A percentile compares a stretch with the other conserved stretches of the same genome.
These are phyloP conservation scores for Podila minutissima DNA, from an alignment of 192 early-diverging fungal species.

Conservation along the genomic window DNA sequence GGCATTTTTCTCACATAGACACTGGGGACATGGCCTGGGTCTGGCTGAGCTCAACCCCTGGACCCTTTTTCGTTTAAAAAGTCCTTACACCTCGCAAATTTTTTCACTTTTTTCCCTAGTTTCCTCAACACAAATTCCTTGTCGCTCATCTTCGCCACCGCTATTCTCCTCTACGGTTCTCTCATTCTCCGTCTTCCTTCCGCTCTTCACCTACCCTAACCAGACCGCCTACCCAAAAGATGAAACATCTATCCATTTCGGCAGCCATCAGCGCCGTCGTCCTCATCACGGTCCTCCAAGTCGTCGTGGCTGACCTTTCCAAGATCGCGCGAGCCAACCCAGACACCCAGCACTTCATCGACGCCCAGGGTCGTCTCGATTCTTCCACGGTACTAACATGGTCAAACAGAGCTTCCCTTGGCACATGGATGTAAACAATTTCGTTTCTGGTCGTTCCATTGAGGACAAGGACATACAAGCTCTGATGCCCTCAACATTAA, in stretches of 20 bases:
- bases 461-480: conserved; percentile 52
- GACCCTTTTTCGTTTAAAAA: too few species aligned
- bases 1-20: too few species aligned
- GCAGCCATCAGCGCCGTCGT: conserved; percentile 17
- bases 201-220: not conserved
- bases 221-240: not conserved
- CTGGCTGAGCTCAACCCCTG: too few species aligned
- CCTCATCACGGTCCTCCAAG: not conserved
- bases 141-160: not conserved
- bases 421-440: conserved; percentile 46
- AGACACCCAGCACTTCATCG: conserved; percentile 51
- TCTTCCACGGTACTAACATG: conserved; percentile 68
- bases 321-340: conserved; percentile 57
- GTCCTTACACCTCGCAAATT: too few species aligned
- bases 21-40: too few species aligned
- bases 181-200: not conserved
- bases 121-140: too few species aligned
- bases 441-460: conserved; percentile 60
- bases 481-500: conserved; percentile 44
- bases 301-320: conserved; percentile 41
- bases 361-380: conserved; percentile 58
- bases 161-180: not conserved
- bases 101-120: too few species aligned
- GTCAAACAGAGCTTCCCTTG: conserved; percentile 64
- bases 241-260: conserved; percentile 26